phyloP scores from a whole-genome alignment of 2,329 filamentous ascomycete species.

The Mycosphaerella arachidis region DNA sequence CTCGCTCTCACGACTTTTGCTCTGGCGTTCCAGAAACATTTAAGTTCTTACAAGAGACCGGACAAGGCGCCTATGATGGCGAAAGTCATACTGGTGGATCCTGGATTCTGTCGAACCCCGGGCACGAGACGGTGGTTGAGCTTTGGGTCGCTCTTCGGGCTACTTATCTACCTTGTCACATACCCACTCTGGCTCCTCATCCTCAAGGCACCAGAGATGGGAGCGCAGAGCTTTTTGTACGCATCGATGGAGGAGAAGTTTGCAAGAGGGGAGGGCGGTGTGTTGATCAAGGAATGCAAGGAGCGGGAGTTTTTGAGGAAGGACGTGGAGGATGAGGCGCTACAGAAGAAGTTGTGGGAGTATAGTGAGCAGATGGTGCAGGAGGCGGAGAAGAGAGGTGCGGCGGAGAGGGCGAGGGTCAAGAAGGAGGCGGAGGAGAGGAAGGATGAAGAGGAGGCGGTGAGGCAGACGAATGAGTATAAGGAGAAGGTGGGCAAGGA shows the following conservation, averaged over 20 bases:
- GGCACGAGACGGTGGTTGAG: constrained; percentile 85
- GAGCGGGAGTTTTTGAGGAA: constrained; percentile 65
- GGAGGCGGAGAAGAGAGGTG: constrained; percentile 72
- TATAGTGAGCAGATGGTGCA: constrained; percentile 81
- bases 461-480: constrained; percentile 30
- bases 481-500: constrained; percentile 34
- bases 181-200: constrained; percentile 84
- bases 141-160: constrained; percentile 73
- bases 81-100: constrained; percentile 81
- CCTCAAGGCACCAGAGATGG: constrained; percentile 77
- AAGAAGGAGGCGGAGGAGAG: constrained; percentile 49
- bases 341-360: constrained; percentile 85
- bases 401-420: constrained; percentile 54
- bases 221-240: constrained; percentile 79
- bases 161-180: constrained; percentile 68
- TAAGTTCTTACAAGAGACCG: constrained; percentile 76
- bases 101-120: constrained; percentile 77
- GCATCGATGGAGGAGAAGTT: constrained; percentile 78
- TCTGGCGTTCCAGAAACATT: constrained; percentile 84
- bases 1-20: constrained; percentile 87
- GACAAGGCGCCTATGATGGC: constrained; percentile 79
- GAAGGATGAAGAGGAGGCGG: constrained; percentile 34
- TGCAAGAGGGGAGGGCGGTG: constrained; percentile 61
- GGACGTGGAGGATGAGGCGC: constrained; percentile 70
- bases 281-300: constrained; percentile 82